Percentiles rank a stretch among this genome's conserved stretches.
Evolutionary conservation across 352 stramenopile species (phyloP).

Genomic region (Globisporangium nodosum): DNA sequence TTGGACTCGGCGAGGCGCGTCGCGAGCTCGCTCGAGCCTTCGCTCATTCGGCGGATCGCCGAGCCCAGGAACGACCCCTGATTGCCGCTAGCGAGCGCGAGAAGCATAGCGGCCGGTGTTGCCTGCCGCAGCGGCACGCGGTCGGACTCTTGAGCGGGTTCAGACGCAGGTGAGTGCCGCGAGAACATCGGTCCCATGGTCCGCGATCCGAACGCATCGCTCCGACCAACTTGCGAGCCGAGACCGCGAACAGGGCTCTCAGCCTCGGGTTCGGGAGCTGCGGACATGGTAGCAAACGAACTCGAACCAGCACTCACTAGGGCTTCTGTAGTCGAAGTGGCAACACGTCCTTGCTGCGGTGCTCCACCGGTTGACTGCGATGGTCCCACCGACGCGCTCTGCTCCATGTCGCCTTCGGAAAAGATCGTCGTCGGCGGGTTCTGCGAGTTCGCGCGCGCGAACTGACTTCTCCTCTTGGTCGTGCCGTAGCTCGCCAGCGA

Average conservation of each 20-base stretch:
- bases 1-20: background rate
- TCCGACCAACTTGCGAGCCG: no score
- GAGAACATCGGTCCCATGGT: background rate
- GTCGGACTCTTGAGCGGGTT: background rate
- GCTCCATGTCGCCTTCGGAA: background rate
- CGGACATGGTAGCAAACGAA: no score
- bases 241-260: no score
- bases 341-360: no score
- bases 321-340: no score
- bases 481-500: constrained; percentile 20
- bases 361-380: no score
- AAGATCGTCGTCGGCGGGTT: background rate
- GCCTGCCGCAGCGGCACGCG: background rate
- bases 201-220: background rate
- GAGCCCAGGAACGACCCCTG: background rate
- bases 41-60: constrained; percentile 1
- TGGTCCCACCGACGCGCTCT: background rate
- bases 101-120: background rate
- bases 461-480: background rate
- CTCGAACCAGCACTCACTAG: no score
- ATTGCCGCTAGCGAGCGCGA: background rate
- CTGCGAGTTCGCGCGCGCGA: background rate
- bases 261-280: no score
- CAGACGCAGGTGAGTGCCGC: background rate
- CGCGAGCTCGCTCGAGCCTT: background rate